A percentile compares a stretch with the other conserved stretches of the same genome.
These are phyloP conservation scores for Nemophila menziesii DNA, from an alignment of 257 asterid genomes.

Conservation along the genomic window DNA sequence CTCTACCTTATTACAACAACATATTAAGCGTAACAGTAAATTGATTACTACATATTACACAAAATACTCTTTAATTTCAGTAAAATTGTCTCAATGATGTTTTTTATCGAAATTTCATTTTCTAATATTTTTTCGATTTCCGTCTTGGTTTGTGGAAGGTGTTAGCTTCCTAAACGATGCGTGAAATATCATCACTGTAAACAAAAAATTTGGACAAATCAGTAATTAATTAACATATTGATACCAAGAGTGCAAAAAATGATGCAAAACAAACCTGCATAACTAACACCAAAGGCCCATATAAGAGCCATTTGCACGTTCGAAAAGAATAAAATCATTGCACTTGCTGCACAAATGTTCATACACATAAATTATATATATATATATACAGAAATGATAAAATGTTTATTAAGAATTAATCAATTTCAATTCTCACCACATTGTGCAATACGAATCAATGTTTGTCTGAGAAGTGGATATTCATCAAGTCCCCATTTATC, in stretches of 20 bases:
- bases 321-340: conserved; percentile 43
- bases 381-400: neutral
- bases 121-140: conserved; percentile 21
- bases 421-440: conserved; percentile 90
- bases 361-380: too few species aligned
- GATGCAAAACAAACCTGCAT: too few species aligned
- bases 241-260: too few species aligned
- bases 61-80: too few species aligned
- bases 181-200: conserved; percentile 71
- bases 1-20: too few species aligned
- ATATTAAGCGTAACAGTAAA: too few species aligned
- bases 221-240: too few species aligned
- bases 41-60: too few species aligned
- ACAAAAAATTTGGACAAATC: neutral
- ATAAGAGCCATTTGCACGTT: conserved; percentile 64
- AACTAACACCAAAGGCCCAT: conserved; percentile 54
- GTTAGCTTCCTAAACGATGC: conserved; percentile 82
- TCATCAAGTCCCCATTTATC: conserved; percentile 53
- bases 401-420: neutral
- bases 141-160: conserved; percentile 46
- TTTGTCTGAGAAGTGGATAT: conserved; percentile 34
- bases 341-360: conserved; percentile 48
- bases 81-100: too few species aligned
- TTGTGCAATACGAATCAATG: conserved; percentile 47
- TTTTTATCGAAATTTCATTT: conserved; percentile 14